Evolutionary conservation across 164 flowering plant genomes (phyloP), one percentile per base, ranked within the genome.

Genomic region (Warburgia ugandensis): DNA sequence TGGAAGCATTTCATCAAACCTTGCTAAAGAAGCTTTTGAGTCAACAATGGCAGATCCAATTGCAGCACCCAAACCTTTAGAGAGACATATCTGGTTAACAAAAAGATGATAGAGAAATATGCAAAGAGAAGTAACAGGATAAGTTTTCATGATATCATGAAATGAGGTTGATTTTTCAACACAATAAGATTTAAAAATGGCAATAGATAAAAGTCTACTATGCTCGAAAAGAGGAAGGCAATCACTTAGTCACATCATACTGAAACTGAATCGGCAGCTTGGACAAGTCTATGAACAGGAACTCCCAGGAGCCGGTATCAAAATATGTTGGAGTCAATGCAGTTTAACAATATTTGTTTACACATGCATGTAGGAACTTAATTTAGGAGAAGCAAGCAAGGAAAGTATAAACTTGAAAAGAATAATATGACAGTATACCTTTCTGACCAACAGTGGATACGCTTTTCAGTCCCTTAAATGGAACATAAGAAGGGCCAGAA

Each of bases 51-150:
- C 83, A 48, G 86, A 67, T 42, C 98, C 98, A 58, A 82, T 82
- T 42, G 96, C 96, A 59, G 98, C 95, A 45, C 98, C 98, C 45
- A 91, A 56, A 30, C 98, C 98, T 80, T 86, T 91, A 1, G 98
- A 91, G 31, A 91, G 62, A 60, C 98, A 91, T 5, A 87, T 74
- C 96, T 91, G 63, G 19, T 45, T 56, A 23, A 12, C 11, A 45
- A 13, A 45, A 14, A 45, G 8, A 45, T 45, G 32, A 22, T 14
- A 26, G 2, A 13, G 14, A 11, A 17, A 42, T 42, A 17, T 19
- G 16, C 6, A 42, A 17, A 9, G 46, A 42, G 2, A n/a, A 21
- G 4, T 23, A 44, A n/a, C n/a, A n/a, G n/a, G n/a, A n/a, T n/a
- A n/a, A n/a, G n/a, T n/a, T n/a, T n/a, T n/a, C n/a, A n/a, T n/a